Percentiles rank a stretch among this genome's conserved stretches.
Conservation (phyloP, 345 rosid species). For the Salix viminalis region DNA sequence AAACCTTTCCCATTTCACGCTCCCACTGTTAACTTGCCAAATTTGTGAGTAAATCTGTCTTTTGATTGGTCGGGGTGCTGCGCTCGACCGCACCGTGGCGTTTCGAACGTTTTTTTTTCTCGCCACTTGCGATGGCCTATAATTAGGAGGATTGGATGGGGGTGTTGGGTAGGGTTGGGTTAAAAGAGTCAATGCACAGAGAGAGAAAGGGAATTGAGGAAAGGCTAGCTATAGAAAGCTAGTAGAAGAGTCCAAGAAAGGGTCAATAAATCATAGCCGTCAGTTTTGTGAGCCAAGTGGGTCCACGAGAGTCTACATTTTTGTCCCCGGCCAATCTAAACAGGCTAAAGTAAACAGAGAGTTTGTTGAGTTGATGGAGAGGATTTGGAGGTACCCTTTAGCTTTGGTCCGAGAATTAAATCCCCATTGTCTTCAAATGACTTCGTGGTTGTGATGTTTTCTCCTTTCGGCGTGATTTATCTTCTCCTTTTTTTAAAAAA, state of each 20-base stretch:
- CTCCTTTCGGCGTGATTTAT: too few species aligned
- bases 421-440: too few species aligned
- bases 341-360: too few species aligned
- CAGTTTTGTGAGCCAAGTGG: neutral
- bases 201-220: neutral
- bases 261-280: neutral
- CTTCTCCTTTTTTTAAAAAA: too few species aligned
- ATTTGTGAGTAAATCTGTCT: neutral
- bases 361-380: too few species aligned
- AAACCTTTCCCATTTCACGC: slow-evolving; percentile 13
- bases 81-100: neutral
- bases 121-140: neutral
- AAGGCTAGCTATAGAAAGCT: neutral
- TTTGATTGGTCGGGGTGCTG: neutral
- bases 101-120: neutral
- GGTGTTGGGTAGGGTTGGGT: neutral
- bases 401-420: too few species aligned
- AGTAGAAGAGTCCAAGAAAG: neutral
- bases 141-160: neutral
- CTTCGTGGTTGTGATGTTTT: too few species aligned
- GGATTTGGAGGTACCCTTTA: too few species aligned
- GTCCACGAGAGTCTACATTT: too few species aligned
- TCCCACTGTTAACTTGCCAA: neutral
- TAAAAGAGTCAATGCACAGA: neutral
- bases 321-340: too few species aligned